These are phyloP conservation scores for Corymbia citriodora DNA, from an alignment of 441 rosid genomes.

Conservation along the genomic window DNA sequence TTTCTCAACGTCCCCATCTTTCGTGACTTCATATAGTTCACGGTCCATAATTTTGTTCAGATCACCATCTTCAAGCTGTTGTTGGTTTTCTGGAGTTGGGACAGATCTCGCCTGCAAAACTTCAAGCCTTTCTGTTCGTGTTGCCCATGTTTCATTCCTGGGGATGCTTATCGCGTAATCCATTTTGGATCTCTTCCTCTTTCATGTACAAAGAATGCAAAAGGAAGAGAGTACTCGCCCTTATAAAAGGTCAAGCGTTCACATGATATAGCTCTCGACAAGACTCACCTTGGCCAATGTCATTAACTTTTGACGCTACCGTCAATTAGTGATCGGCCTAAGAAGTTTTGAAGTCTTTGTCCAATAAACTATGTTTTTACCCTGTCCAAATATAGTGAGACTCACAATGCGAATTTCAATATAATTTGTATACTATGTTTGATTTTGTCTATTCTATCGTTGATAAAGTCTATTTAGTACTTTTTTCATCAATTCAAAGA, in stretches of 20 bases:
- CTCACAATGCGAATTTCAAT: background rate
- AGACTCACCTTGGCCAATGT: too few species aligned
- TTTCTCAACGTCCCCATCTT: background rate
- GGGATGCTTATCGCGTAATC: too few species aligned
- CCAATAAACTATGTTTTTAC: too few species aligned
- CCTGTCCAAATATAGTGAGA: background rate
- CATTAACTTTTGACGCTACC: too few species aligned
- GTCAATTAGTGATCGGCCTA: too few species aligned
- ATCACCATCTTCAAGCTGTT: background rate
- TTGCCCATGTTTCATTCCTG: too few species aligned
- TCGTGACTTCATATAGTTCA: background rate
- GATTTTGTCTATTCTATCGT: too few species aligned
- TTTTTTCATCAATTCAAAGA: too few species aligned
- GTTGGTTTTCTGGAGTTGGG: background rate
- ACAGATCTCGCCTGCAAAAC: background rate
- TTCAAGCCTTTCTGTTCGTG: background rate
- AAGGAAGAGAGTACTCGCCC: too few species aligned
- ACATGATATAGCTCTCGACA: too few species aligned
- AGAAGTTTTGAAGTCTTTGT: too few species aligned
- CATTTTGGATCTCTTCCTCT: background rate
- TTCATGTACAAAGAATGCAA: background rate
- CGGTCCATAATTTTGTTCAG: background rate
- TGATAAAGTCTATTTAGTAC: background rate
- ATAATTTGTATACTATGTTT: background rate
- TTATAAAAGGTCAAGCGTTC: too few species aligned